Evolutionary conservation across 768 basidiomycete genomes (phyloP), one percentile per base, ranked within the genome.

Genomic region (Mycena maculata): DNA sequence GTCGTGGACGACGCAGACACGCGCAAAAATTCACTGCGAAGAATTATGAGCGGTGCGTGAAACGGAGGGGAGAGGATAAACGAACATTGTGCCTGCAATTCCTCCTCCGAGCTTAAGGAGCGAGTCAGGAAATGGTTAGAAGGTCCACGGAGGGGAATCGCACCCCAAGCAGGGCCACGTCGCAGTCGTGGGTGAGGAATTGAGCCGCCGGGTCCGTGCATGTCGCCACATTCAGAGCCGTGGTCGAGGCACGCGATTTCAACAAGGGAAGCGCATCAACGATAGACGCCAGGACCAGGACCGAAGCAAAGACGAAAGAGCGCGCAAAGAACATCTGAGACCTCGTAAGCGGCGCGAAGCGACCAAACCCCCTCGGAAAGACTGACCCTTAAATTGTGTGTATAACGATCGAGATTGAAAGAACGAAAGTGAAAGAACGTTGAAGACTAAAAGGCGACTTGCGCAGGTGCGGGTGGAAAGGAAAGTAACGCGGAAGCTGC

Each of bases 161-260:
- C 25, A 71, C 72, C 44, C 69, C 69, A 36, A 73, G 69, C 25
- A 73, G 50, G 15, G 72, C 72, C 22, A 73, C 72, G 52, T 73
- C 63, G 54, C 72, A 73, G 36, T 73, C 72, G 30, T 73, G 72
- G 23, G 54, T 39, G 1, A 73, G 64, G 27, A 73, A 67, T 47
- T 71, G n/a, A 11, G 59, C 62, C 28, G 72, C 39, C 31, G 66
- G 69, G 47, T 63, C 47, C 15, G 72, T 73, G 53, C 72, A 73
- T 15, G 38, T 67, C 22, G 72, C 72, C 6, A 70, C 67, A 53
- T 71, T 71, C 33, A 73, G 33, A 16, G 69, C 64, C 16, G 63
- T 30, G n/a, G n/a, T n/a, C n/a, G n/a, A n/a, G 9, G 57, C 58
- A 36, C 71, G 68, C 16, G 65, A 30, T 38, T 38, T 38, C 38